A percentile compares a stretch with the other conserved stretches of the same genome.
phyloP scores from a whole-genome alignment of 1,139 yeast genomes.

The Scheffersomyces parashehatae region DNA sequence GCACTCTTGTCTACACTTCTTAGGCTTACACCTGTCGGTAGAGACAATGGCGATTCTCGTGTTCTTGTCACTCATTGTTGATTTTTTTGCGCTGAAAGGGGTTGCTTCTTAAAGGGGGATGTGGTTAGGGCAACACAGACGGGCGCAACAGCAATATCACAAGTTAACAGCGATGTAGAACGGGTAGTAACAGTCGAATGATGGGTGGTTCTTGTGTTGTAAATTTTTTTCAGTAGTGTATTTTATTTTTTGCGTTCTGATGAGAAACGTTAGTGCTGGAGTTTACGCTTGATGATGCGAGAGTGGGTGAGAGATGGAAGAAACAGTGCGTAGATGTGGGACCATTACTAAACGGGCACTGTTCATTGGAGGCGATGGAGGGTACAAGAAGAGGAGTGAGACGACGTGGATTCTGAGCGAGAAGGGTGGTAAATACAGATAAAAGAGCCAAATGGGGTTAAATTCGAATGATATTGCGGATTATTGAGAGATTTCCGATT shows the following conservation, averaged over 20 bases:
- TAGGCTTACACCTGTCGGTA: slow-evolving; percentile 93
- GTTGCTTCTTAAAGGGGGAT: too few species aligned
- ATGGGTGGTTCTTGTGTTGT: neutral
- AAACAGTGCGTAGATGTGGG: neutral
- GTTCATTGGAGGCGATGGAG: slow-evolving; percentile 9
- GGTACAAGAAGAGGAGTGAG: neutral
- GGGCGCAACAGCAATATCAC: too few species aligned
- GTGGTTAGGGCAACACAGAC: too few species aligned
- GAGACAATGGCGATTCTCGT: slow-evolving; percentile 94
- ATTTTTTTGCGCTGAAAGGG: too few species aligned
- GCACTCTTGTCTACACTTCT: slow-evolving; percentile 98
- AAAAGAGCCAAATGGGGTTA: too few species aligned
- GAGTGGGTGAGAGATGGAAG: too few species aligned
- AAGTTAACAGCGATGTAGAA: too few species aligned
- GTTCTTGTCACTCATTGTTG: slow-evolving; percentile 56
- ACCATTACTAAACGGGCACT: slow-evolving; percentile 9
- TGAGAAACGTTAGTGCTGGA: neutral
- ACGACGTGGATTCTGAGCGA: neutral
- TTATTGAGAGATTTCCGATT: too few species aligned
- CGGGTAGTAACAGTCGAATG: too few species aligned
- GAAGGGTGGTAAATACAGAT: too few species aligned
- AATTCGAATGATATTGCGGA: too few species aligned
- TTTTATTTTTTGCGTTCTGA: neutral
- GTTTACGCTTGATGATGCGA: neutral
- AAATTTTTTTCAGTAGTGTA: slow-evolving; percentile 1